Evolutionary conservation across 768 basidiomycete genomes (phyloP).

Genomic region (Boletales sp.): DNA sequence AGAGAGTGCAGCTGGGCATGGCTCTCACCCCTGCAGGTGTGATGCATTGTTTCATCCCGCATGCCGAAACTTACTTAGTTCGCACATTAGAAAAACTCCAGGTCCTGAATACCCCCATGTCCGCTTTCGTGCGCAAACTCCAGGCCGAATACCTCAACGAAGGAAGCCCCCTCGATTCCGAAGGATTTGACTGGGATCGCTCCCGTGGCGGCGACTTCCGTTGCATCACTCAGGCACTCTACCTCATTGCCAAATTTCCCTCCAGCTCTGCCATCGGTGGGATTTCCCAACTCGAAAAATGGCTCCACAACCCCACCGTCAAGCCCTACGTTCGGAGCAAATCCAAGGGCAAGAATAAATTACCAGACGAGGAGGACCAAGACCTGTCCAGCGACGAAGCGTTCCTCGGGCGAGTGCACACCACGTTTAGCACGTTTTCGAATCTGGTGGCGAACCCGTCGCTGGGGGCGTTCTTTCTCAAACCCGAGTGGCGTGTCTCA

Average conservation of each 20-base stretch:
- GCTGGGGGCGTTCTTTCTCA: slow-evolving; percentile 36
- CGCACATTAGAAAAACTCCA: slow-evolving; percentile 56
- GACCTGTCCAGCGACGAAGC: slow-evolving; percentile 30
- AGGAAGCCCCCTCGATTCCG: slow-evolving; percentile 33
- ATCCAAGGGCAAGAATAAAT: slow-evolving; percentile 18
- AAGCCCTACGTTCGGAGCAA: slow-evolving; percentile 5
- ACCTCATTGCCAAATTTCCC: slow-evolving; percentile 45
- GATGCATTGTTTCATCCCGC: not conserved
- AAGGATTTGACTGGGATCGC: slow-evolving; percentile 48
- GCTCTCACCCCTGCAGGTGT: slow-evolving; percentile 67
- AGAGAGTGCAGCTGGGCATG: slow-evolving; percentile 79
- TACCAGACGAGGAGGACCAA: slow-evolving; percentile 2
- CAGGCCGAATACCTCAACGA: slow-evolving; percentile 43
- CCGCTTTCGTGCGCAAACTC: slow-evolving; percentile 56
- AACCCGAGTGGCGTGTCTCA: slow-evolving; percentile 47
- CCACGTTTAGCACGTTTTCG: slow-evolving; percentile 47
- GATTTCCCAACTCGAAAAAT: slow-evolving; percentile 45
- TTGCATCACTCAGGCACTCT: slow-evolving; percentile 52
- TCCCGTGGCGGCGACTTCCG: slow-evolving; percentile 55
- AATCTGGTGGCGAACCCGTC: slow-evolving; percentile 39
- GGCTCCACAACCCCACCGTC: slow-evolving; percentile 35
- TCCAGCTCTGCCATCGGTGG: slow-evolving; percentile 26
- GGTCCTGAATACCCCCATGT: slow-evolving; percentile 55
- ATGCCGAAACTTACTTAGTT: too few relatives aligned
- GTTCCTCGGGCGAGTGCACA: slow-evolving; percentile 34